These are phyloP conservation scores for Scutellaria baicalensis DNA, from an alignment of 257 asterid genomes.

Conservation along the genomic window DNA sequence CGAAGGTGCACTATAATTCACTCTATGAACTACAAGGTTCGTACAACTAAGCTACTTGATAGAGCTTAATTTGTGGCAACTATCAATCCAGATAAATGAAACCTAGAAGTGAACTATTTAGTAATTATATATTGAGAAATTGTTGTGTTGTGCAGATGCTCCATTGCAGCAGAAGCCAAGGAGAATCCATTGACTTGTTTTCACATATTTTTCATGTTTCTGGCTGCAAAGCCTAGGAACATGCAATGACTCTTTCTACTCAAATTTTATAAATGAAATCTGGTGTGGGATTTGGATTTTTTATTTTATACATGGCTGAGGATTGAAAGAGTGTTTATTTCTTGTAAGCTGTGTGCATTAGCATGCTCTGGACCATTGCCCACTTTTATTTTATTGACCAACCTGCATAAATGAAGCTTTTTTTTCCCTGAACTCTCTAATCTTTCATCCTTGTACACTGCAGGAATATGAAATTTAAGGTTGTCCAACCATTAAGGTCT, in stretches of 20 bases:
- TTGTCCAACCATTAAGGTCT: constrained; percentile 92
- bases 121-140: too few species aligned
- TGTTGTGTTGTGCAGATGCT: too few species aligned
- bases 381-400: not conserved
- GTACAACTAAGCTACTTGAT: too few species aligned
- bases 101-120: too few species aligned
- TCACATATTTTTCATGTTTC: not conserved
- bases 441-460: constrained; percentile 8
- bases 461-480: constrained; percentile 91
- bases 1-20: too few species aligned
- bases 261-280: not conserved
- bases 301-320: not conserved
- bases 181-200: not conserved
- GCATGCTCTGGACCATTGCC: not conserved
- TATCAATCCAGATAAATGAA: too few species aligned
- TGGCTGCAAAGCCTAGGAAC: not conserved
- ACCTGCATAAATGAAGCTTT: not conserved
- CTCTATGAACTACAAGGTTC: too few species aligned
- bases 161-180: too few species aligned
- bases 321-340: not conserved
- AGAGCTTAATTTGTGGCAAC: too few species aligned
- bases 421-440: not conserved
- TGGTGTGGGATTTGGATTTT: not conserved
- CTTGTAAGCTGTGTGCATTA: not conserved
- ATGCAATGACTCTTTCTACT: not conserved